Conservation (phyloP, 2,329 filamentous ascomycete genomes). For the Fusarium camptoceras region DNA sequence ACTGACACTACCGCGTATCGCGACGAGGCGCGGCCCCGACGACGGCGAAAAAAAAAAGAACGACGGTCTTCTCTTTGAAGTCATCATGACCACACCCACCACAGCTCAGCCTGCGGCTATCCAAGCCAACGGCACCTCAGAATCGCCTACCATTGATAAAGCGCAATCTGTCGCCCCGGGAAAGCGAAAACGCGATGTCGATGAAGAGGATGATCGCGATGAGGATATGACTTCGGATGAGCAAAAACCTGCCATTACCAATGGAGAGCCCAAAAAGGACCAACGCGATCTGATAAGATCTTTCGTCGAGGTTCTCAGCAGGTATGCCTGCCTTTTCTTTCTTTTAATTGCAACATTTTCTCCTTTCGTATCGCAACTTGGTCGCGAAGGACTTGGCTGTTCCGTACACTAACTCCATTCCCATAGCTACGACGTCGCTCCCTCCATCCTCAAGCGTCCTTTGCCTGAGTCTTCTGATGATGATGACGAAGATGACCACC, state of each 20-base stretch:
- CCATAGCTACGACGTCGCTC: slow-evolving; percentile 64
- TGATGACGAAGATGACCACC: slow-evolving; percentile 62
- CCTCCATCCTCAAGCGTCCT: slow-evolving; percentile 67
- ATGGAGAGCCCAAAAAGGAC: slow-evolving; percentile 45
- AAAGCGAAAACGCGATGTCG: slow-evolving; percentile 70
- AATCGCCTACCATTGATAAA: slow-evolving; percentile 50
- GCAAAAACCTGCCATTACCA: slow-evolving; percentile 41
- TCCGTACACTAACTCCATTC: slow-evolving; percentile 47
- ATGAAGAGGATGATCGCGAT: slow-evolving; percentile 53
- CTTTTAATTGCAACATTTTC: slow-evolving; percentile 6
- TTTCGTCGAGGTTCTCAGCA: slow-evolving; percentile 54
- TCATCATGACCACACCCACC: slow-evolving; percentile 44
- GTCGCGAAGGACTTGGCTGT: slow-evolving; percentile 21
- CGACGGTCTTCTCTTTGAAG: slow-evolving; percentile 30
- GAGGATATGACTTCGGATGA: slow-evolving; percentile 48
- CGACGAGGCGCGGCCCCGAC: slow-evolving; percentile 54
- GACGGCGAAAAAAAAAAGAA: slow-evolving; percentile 29
- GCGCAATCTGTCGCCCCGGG: slow-evolving; percentile 53
- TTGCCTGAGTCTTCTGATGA: slow-evolving; percentile 57
- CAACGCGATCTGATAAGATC: slow-evolving; percentile 54
- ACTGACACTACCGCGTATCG: slow-evolving; percentile 54
- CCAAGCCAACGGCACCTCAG: slow-evolving; percentile 57
- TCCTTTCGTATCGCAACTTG: slow-evolving; percentile 20
- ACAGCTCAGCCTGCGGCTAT: slow-evolving; percentile 58
- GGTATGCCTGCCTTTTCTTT: slow-evolving; percentile 48